Percentiles rank a stretch among this genome's conserved stretches.
Conservation (phyloP, 805 yeast species). For the Starmerella riodocensis region DNA sequence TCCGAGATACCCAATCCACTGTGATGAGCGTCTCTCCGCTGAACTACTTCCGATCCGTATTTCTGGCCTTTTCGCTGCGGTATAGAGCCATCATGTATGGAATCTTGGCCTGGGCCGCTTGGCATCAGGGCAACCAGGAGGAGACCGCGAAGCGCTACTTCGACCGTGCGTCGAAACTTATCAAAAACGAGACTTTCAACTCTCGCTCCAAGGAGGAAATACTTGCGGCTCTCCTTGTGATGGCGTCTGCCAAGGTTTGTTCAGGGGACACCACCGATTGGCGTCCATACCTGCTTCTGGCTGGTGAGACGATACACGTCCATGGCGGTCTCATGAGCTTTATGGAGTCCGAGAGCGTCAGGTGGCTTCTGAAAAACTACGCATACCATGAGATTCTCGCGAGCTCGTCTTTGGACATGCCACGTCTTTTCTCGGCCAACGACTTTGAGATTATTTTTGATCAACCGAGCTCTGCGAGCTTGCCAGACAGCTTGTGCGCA, state of each 20-base stretch:
- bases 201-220: conserved; percentile 27
- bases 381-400: conserved; percentile 71
- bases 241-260: conserved; percentile 72
- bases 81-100: conserved; percentile 39
- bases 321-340: conserved; percentile 49
- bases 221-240: conserved; percentile 51
- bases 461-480: conserved; percentile 17
- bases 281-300: conserved; percentile 53
- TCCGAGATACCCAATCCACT: conserved; percentile 36
- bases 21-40: conserved; percentile 38
- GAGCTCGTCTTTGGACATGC: conserved; percentile 39
- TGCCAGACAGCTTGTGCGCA: conserved; percentile 61
- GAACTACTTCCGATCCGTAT: conserved; percentile 41
- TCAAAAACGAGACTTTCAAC: conserved; percentile 12
- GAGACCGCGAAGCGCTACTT: conserved; percentile 22
- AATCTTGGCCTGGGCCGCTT: conserved; percentile 45
- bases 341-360: conserved; percentile 42
- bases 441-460: conserved; percentile 13
- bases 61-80: conserved; percentile 39
- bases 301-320: conserved; percentile 45
- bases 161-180: conserved; percentile 19
- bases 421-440: conserved; percentile 47
- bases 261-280: conserved; percentile 69
- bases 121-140: conserved; percentile 27
- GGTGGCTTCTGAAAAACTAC: conserved; percentile 64